Evolutionary conservation across 148 eudicot species (phyloP).

Genomic region (Camellia granthamiana): DNA sequence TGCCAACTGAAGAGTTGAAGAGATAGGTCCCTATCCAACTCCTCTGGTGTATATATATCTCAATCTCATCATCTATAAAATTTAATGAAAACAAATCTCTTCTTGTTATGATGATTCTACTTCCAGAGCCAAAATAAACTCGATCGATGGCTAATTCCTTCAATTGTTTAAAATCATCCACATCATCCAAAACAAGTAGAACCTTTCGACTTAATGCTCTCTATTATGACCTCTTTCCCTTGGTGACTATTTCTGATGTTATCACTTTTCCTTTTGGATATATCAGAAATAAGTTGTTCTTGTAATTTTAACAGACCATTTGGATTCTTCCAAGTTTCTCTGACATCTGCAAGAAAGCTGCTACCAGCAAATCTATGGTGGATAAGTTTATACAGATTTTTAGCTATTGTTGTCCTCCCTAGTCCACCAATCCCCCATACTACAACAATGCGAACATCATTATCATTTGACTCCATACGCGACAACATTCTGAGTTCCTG

Average conservation of each 20-base stretch:
- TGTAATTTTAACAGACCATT: constrained; percentile 2
- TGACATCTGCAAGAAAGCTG: neutral
- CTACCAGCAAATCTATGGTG: no score
- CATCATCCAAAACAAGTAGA: constrained; percentile 18
- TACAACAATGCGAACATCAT: constrained; percentile 6
- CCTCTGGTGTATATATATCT: neutral
- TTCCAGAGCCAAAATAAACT: neutral
- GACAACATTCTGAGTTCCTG: neutral
- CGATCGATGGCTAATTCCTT: constrained; percentile 2
- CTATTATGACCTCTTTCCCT: neutral
- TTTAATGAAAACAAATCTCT: constrained; percentile 4
- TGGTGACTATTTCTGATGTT: neutral
- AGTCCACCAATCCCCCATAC: constrained; percentile 11
- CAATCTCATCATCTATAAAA: neutral
- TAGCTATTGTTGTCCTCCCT: constrained; percentile 10
- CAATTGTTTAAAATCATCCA: neutral
- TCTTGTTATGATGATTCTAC: constrained; percentile 9
- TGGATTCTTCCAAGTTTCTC: neutral
- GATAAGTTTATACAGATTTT: neutral
- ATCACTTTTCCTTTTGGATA: neutral
- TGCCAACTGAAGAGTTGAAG: constrained; percentile 13
- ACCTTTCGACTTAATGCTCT: constrained; percentile 7
- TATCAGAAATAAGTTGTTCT: constrained; percentile 7
- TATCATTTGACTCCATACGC: neutral
- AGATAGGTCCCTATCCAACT: neutral